A percentile compares a stretch with the other conserved stretches of the same genome.
Evolutionary conservation across 345 rosid species (phyloP).

Genomic region (Syzygium oleosum): DNA sequence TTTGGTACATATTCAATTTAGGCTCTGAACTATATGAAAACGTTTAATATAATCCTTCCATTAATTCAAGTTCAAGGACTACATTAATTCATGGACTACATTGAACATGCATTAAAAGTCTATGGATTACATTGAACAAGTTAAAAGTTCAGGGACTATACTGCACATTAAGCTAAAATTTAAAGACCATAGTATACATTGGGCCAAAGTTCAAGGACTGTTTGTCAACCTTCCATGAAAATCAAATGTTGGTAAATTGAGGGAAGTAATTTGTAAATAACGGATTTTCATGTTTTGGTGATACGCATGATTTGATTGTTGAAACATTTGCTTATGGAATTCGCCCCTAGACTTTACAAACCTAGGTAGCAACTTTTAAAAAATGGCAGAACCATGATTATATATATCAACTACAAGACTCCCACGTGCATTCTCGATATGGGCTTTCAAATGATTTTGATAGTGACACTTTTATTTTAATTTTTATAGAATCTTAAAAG

Average conservation of each 20-base stretch:
- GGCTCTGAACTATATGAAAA: too few relatives aligned
- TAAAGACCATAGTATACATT: too few relatives aligned
- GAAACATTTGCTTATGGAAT: too few relatives aligned
- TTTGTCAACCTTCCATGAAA: neutral
- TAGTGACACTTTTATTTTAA: neutral
- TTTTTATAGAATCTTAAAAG: neutral
- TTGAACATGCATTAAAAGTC: too few relatives aligned
- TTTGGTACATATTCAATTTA: too few relatives aligned
- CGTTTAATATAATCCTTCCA: too few relatives aligned
- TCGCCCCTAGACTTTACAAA: neutral
- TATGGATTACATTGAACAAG: too few relatives aligned
- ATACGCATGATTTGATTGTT: neutral
- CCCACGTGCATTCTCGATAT: neutral
- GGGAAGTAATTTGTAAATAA: neutral
- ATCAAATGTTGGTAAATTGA: neutral
- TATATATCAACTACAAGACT: neutral
- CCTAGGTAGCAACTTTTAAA: neutral
- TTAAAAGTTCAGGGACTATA: too few relatives aligned
- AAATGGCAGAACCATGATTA: neutral
- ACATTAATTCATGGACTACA: too few relatives aligned
- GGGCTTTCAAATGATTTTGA: neutral
- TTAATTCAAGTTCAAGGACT: too few relatives aligned
- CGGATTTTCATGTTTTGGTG: neutral
- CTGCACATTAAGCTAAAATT: too few relatives aligned
- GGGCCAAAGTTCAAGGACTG: too few relatives aligned